These are phyloP conservation scores for Alternaria sp. DNA, from an alignment of 2,329 filamentous ascomycete species.

Conservation along the genomic window DNA sequence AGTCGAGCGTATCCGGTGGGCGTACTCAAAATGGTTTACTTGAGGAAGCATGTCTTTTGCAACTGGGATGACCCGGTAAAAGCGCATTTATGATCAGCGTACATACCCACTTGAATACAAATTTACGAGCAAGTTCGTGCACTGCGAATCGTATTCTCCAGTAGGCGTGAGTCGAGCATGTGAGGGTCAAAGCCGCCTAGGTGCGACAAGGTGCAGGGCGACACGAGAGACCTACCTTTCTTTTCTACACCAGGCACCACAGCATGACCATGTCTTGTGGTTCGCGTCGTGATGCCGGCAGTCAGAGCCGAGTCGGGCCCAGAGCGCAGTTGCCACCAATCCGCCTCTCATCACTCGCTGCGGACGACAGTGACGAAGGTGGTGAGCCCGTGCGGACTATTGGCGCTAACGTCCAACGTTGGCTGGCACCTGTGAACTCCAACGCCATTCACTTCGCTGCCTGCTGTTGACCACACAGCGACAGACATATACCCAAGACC, in stretches of 20 bases:
- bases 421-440: slow-evolving; percentile 20
- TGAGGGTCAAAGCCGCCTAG: not conserved
- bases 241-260: not conserved
- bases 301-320: slow-evolving; percentile 8
- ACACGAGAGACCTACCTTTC: not conserved
- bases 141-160: not conserved
- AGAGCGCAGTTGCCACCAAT: slow-evolving; percentile 13
- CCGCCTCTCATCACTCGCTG: slow-evolving; percentile 6
- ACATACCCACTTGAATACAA: slow-evolving; percentile 6
- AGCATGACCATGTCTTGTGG: not conserved
- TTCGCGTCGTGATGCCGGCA: not conserved
- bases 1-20: slow-evolving; percentile 86
- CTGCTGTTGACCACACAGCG: slow-evolving; percentile 11
- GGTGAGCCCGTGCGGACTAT: slow-evolving; percentile 19
- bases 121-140: not conserved
- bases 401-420: slow-evolving; percentile 22
- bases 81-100: slow-evolving; percentile 1
- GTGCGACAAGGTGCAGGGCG: no score
- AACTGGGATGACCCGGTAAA: not conserved
- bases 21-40: slow-evolving; percentile 77
- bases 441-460: slow-evolving; percentile 18
- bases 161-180: not conserved
- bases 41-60: slow-evolving; percentile 12
- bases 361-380: slow-evolving; percentile 17
- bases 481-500: slow-evolving; percentile 5